Conservation (phyloP, 352 stramenopile genomes). For the Pythium chondricola region DNA sequence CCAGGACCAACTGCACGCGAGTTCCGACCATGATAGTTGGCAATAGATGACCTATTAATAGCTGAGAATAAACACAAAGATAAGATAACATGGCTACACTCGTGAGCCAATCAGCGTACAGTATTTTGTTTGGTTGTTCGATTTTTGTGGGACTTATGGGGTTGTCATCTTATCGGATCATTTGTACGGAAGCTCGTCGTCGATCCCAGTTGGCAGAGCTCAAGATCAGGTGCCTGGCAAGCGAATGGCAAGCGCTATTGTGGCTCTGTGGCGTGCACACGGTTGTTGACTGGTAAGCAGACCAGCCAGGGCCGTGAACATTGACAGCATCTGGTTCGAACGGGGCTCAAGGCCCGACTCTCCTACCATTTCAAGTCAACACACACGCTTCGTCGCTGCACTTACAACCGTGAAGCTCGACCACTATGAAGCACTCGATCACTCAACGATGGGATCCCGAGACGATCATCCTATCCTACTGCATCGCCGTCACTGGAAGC, state of each 20-base stretch:
- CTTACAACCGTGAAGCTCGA: neutral
- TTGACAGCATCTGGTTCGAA: neutral
- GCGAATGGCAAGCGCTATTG: neutral
- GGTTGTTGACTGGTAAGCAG: neutral
- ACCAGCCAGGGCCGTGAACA: too few species aligned
- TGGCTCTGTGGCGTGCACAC: too few species aligned
- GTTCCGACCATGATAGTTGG: neutral
- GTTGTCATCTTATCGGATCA: too few species aligned
- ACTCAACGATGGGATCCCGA: conserved; percentile 40
- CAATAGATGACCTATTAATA: conserved; percentile 3
- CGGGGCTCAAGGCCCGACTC: too few species aligned
- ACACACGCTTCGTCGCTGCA: too few species aligned
- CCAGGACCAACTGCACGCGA: too few species aligned
- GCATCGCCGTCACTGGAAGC: conserved; percentile 53
- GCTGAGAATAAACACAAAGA: too few species aligned
- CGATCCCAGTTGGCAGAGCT: neutral
- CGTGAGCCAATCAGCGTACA: neutral
- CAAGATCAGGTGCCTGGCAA: neutral
- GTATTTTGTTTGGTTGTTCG: neutral
- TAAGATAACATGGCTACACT: conserved; percentile 3
- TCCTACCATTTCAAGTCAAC: too few species aligned
- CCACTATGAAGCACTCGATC: conserved; percentile 16
- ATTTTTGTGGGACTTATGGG: too few species aligned
- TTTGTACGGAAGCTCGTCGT: too few species aligned
- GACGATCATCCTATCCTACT: conserved; percentile 40